A percentile compares a stretch with the other conserved stretches of the same genome.
Conservation (phyloP, 345 rosid species). For the Mangifera indica region DNA sequence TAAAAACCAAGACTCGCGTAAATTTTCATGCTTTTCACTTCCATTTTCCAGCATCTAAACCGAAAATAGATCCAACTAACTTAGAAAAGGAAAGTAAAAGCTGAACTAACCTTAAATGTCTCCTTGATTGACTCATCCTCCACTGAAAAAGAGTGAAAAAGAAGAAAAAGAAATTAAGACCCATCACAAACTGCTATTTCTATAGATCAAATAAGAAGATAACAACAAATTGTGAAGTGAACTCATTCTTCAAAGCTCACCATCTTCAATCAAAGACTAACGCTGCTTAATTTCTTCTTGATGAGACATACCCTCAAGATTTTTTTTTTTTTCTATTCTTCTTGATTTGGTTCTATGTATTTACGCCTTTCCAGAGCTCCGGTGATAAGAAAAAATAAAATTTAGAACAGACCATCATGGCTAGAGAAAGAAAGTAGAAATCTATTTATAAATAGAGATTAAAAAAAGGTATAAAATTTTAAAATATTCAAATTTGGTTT, state of each 20-base stretch:
- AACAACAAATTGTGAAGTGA: conserved; percentile 7
- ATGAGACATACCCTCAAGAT: conserved; percentile 42
- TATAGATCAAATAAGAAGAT: conserved; percentile 26
- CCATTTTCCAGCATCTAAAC: not conserved
- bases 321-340: conserved; percentile 15
- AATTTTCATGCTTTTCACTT: not conserved
- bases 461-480: not conserved
- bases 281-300: conserved; percentile 75
- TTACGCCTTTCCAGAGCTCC: not conserved
- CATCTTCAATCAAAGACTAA: conserved; percentile 64
- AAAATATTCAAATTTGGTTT: too few species aligned
- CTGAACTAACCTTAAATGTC: conserved; percentile 64
- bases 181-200: conserved; percentile 1
- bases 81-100: not conserved
- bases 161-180: not conserved
- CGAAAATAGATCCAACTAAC: conserved; percentile 29
- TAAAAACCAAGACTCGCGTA: conserved; percentile 7
- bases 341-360: not conserved
- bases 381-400: not conserved
- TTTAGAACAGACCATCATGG: not conserved
- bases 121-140: conserved; percentile 72
- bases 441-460: not conserved
- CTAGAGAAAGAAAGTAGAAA: not conserved
- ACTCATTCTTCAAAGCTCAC: conserved; percentile 40
- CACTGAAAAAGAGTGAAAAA: conserved; percentile 27